A percentile compares a stretch with the other conserved stretches of the same genome.
phyloP scores from a whole-genome alignment of 2,329 filamentous ascomycete genomes.

The Xylaria polymorpha region DNA sequence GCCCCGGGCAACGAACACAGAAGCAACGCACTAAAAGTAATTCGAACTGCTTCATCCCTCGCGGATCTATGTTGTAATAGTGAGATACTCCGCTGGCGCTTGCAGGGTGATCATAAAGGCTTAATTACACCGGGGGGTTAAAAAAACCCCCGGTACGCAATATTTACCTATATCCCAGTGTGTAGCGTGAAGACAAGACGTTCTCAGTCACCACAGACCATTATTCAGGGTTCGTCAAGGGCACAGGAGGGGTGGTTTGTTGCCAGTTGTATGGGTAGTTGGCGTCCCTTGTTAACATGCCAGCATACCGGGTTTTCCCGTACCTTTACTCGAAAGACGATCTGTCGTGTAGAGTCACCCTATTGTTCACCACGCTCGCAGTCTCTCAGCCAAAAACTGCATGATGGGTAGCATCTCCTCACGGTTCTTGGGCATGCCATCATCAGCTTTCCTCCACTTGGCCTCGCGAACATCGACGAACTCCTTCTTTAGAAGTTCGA shows the following conservation, averaged over 20 bases:
- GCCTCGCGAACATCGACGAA: constrained; percentile 76
- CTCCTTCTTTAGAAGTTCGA: constrained; percentile 71
- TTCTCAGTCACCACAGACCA: not conserved
- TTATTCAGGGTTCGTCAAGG: not conserved
- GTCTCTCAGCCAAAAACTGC: constrained; percentile 78
- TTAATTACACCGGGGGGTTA: not conserved
- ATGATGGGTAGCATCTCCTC: constrained; percentile 93
- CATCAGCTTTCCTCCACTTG: constrained; percentile 75
- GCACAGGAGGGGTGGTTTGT: not conserved
- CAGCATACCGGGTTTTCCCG: not conserved
- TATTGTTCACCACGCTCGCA: constrained; percentile 53
- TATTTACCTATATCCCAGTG: not conserved
- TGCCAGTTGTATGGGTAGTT: not conserved
- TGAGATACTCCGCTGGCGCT: not conserved
- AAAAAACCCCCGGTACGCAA: not conserved
- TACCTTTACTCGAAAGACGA: not conserved
- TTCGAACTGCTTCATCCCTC: too few species aligned
- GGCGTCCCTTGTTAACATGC: not conserved
- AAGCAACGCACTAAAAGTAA: too few species aligned
- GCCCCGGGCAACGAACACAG: too few species aligned
- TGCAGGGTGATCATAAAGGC: not conserved
- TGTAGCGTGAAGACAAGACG: not conserved
- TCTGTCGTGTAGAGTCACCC: not conserved
- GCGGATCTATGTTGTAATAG: not conserved
- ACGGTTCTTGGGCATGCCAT: constrained; percentile 83